Evolutionary conservation across 2,329 filamentous ascomycete species (phyloP).

Genomic region (Nannizziopsis barbatae): DNA sequence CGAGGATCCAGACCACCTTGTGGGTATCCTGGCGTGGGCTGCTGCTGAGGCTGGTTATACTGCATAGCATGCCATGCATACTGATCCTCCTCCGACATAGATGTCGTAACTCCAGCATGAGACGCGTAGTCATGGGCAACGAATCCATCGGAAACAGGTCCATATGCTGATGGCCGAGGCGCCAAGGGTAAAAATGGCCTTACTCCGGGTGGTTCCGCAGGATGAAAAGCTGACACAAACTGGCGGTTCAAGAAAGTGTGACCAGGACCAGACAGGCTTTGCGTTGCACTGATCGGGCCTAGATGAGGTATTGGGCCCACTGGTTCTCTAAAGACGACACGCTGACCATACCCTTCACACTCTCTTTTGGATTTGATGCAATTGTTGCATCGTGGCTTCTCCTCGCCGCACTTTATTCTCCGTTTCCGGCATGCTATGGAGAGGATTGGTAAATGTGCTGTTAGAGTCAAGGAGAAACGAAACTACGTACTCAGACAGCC

Average conservation of each 20-base stretch:
- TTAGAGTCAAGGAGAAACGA: neutral
- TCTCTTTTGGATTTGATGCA: slow-evolving; percentile 38
- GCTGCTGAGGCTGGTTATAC: neutral
- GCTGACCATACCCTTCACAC: slow-evolving; percentile 35
- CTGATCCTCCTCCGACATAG: neutral
- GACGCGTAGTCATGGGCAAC: neutral
- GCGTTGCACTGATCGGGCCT: slow-evolving; percentile 18
- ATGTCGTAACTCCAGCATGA: neutral
- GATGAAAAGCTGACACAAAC: slow-evolving; percentile 8
- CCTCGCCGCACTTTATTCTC: slow-evolving; percentile 94
- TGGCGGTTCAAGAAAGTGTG: slow-evolving; percentile 11
- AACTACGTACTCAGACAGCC: slow-evolving; percentile 67
- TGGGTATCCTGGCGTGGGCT: neutral
- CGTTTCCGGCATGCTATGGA: slow-evolving; percentile 72
- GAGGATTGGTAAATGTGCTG: slow-evolving; percentile 10
- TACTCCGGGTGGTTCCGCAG: slow-evolving; percentile 9
- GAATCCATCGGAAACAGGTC: neutral
- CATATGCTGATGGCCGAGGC: slow-evolving; percentile 12
- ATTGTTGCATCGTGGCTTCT: slow-evolving; percentile 41
- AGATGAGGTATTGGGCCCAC: slow-evolving; percentile 25
- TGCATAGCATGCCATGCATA: slow-evolving; percentile 8
- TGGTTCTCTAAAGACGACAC: slow-evolving; percentile 33
- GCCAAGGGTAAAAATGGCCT: slow-evolving; percentile 16
- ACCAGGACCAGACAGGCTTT: slow-evolving; percentile 4
- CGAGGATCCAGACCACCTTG: neutral